A percentile compares a stretch with the other conserved stretches of the same genome.
Conservation (phyloP, 495 filamentous ascomycete species). For the Penicillium coffeae region DNA sequence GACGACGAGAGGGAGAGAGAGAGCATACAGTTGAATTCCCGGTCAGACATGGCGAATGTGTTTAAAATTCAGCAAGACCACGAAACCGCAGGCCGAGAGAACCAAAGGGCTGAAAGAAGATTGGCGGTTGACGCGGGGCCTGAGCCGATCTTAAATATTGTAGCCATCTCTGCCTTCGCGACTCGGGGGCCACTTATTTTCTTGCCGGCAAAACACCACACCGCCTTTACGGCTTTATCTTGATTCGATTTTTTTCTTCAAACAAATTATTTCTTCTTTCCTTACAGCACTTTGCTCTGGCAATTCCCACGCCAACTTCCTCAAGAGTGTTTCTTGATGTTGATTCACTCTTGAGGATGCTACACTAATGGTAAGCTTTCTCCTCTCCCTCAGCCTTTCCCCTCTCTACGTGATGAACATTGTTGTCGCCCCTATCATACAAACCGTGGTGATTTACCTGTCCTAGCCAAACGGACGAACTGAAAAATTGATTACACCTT, state of each 20-base stretch:
- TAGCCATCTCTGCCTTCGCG: slow-evolving; percentile 11
- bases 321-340: slow-evolving; percentile 11
- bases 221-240: slow-evolving; percentile 21
- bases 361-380: slow-evolving; percentile 38
- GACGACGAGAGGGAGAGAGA: slow-evolving; percentile 4
- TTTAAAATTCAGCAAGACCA: slow-evolving; percentile 3
- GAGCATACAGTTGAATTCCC: slow-evolving; percentile 74
- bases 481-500: slow-evolving; percentile 46
- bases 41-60: slow-evolving; percentile 71
- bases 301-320: slow-evolving; percentile 2
- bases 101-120: background rate
- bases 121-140: slow-evolving; percentile 16
- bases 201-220: slow-evolving; percentile 26
- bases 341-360: slow-evolving; percentile 8
- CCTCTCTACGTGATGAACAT: slow-evolving; percentile 67
- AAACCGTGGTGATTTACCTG: slow-evolving; percentile 81
- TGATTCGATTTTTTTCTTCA: slow-evolving; percentile 22
- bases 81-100: background rate
- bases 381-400: slow-evolving; percentile 9
- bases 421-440: slow-evolving; percentile 95
- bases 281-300: slow-evolving; percentile 6
- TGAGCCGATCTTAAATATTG: slow-evolving; percentile 1
- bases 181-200: slow-evolving; percentile 21
- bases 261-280: slow-evolving; percentile 19
- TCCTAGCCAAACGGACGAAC: slow-evolving; percentile 87